A percentile compares a stretch with the other conserved stretches of the same genome.
Conservation (phyloP, 306 rosid genomes). For the Geum urbanum region DNA sequence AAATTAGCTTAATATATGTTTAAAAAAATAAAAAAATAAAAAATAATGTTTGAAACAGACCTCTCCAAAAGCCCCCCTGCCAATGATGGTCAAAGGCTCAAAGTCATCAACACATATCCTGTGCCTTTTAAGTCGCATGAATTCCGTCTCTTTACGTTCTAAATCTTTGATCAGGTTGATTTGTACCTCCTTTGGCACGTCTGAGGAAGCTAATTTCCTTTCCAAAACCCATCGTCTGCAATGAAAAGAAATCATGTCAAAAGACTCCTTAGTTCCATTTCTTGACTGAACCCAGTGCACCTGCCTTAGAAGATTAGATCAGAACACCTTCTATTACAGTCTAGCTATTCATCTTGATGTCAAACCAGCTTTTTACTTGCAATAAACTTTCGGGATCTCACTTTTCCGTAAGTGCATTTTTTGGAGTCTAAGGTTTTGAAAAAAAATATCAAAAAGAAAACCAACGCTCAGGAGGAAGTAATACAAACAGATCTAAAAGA, state of each 20-base stretch:
- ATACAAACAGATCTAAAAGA: background rate
- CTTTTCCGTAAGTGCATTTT: background rate
- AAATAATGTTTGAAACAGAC: slow-evolving; percentile 44
- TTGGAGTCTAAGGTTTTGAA: background rate
- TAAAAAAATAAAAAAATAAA: background rate
- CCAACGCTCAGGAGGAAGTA: background rate
- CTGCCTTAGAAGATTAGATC: background rate
- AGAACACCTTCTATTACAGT: background rate
- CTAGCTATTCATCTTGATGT: background rate
- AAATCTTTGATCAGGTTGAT: slow-evolving; percentile 85
- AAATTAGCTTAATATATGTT: background rate
- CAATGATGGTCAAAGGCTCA: slow-evolving; percentile 92
- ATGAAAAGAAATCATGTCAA: slow-evolving; percentile 21
- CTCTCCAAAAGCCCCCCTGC: slow-evolving; percentile 99
- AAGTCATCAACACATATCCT: slow-evolving; percentile 92
- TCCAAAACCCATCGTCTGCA: slow-evolving; percentile 92
- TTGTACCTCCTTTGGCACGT: slow-evolving; percentile 87
- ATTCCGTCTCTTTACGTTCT: slow-evolving; percentile 95
- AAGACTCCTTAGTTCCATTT: slow-evolving; percentile 6
- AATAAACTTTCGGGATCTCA: background rate
- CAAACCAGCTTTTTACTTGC: background rate
- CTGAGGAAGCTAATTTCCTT: slow-evolving; percentile 80
- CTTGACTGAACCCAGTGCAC: slow-evolving; percentile 1
- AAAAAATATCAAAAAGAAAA: background rate
- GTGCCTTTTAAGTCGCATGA: slow-evolving; percentile 92